Evolutionary conservation across 805 yeast species (phyloP), one percentile per base, ranked within the genome.

Genomic region (Candida odintsovae): DNA sequence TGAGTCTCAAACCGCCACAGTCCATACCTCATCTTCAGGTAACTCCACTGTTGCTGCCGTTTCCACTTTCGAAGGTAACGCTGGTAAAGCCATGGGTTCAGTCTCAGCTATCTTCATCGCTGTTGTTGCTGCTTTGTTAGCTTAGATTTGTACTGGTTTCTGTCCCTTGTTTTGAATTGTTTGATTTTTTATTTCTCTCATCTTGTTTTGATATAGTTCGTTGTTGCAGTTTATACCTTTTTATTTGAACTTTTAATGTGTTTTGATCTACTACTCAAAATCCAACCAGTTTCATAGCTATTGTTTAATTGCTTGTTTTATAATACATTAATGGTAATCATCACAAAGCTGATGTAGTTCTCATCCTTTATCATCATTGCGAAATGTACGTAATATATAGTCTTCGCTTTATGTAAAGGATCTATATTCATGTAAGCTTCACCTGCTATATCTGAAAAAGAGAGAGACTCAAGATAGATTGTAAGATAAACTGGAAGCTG

Each of bases 61-160:
- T 15, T 40, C 51, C n/a, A 45, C 52, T 4, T 57, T 47, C 42
- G 45, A 45, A 25, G 61, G 59, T 43, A 59, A 61, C 20, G 95
- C 90, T 65, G 96, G 95, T 38, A 80, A 80, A 55, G 77, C 80
- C 57, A 85, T 89, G 54, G 96, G 96, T 31, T 97, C 96, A 13
- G 96, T 96, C 41, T 85, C 92, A 33, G 78, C 87, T 55, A 96
- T 88, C 70, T 77, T 90, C 69, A 84, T 95, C 28, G 95, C 90
- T 44, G 76, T 20, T 16, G 9, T 33, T 6, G 20, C 13, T 16
- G 36, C 5, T n/a, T 16, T 33, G 20, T 8, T 33, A 5, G 36
- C 36, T 33, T 33, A 33, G 36, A 33, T 33, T 16, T 28, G 31
- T 8, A n/a, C 18, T 33, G 36, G 3, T 16, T 9, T 33, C 10